Base-by-base conservation (phyloP, 192 early-diverging fungal genomes). In the Podochytrium sp. region DNA sequence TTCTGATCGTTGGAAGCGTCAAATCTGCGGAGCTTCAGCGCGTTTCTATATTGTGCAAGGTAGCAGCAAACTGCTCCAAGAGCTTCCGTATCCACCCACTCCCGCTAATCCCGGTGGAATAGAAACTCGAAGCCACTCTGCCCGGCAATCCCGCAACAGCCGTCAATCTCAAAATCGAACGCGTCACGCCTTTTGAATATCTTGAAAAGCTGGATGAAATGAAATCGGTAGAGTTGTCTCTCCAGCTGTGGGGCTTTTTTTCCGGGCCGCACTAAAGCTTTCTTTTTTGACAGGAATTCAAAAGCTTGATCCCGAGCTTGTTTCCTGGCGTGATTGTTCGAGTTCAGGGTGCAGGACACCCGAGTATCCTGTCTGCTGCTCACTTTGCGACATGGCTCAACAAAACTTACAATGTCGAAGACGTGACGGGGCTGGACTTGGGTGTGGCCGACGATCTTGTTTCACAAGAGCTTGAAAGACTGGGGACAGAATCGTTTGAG, bases 251-350 rank as follows among this genome's bases (percentile, higher is more conserved):
- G 43, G 10, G 10, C 12, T 47, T 10, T 47, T 20, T 29, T 12
- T 57, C 23, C 55, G 43, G 0, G 14, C 1, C 20, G 20, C 20
- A 30, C 55, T 27, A 18, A 1, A 18, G 55, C 20, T 57, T 57
- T 29, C 3, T 29, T 57, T 30, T 18, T 63, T 33, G 30, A 25
- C 52, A 69, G 66, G 51, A 69, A 1, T n/a, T 69, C n/a, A 69
- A 69, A 55, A 27, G 38, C 38, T 38, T 69, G 10, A 37, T 69
- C 20, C 66, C 66, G 2, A 37, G 33, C 2, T 29, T 69, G 20
- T 69, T 69, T 55, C 50, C 66, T 35, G 66, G 66, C 29, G 50
- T 56, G 5, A 37, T 35, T 69, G 52, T 55, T 55, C 66, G 38
- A 25, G 20, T 69, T 20, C 18, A 29, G 5, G 10, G 20, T 2